phyloP scores from a whole-genome alignment of 495 filamentous ascomycete species.

The Talaromyces borbonicus region DNA sequence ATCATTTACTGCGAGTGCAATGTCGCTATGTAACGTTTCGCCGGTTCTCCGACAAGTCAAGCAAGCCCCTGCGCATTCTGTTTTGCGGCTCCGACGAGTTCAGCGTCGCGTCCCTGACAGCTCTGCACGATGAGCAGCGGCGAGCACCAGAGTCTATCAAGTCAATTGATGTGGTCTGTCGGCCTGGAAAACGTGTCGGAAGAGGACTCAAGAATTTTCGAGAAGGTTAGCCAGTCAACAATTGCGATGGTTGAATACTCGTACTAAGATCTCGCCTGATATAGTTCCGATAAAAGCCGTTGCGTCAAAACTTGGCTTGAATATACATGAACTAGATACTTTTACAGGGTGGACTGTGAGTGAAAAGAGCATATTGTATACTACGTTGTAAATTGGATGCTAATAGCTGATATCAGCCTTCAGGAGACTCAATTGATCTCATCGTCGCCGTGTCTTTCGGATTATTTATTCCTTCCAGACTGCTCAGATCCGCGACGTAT shows the following conservation, averaged over 20 bases:
- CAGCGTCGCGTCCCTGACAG: constrained; percentile 68
- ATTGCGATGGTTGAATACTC: neutral
- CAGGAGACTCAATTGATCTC: constrained; percentile 56
- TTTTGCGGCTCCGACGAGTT: constrained; percentile 95
- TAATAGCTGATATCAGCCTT: constrained; percentile 13
- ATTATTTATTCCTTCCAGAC: constrained; percentile 68
- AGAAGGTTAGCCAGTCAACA: constrained; percentile 44
- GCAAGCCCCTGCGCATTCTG: constrained; percentile 72
- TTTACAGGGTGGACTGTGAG: constrained; percentile 73
- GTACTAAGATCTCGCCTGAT: neutral
- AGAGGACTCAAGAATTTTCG: constrained; percentile 60
- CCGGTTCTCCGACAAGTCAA: constrained; percentile 19
- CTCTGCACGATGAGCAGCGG: constrained; percentile 52
- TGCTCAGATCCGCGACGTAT: constrained; percentile 59
- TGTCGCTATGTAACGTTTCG: too few relatives aligned
- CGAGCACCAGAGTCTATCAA: constrained; percentile 47
- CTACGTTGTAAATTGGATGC: constrained; percentile 7
- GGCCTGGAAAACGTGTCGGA: constrained; percentile 64
- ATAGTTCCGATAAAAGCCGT: constrained; percentile 65
- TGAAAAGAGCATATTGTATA: neutral
- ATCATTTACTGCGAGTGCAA: too few relatives aligned
- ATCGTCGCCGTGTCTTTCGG: constrained; percentile 96
- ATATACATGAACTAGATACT: constrained; percentile 63
- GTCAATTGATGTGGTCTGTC: constrained; percentile 82
- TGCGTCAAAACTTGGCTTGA: constrained; percentile 51